These are phyloP conservation scores for Fraxinus nigra DNA, from an alignment of 305 asterid genomes.

Conservation along the genomic window DNA sequence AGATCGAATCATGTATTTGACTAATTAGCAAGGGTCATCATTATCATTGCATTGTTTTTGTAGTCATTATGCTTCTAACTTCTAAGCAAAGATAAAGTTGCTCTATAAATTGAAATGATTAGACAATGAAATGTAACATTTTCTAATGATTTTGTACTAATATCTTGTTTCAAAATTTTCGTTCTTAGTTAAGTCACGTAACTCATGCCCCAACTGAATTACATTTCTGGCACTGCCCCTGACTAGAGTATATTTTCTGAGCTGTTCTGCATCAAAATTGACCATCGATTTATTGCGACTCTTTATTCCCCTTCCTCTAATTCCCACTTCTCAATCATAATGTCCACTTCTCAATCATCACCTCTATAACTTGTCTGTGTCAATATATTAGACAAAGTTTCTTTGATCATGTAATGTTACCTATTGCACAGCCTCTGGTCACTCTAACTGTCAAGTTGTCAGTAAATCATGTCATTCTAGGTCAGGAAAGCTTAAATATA, in stretches of 20 bases:
- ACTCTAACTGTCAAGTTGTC: background rate
- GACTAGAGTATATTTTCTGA: background rate
- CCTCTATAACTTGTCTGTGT: background rate
- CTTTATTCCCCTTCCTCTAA: background rate
- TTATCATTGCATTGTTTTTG: background rate
- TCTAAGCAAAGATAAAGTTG: slow-evolving; percentile 8
- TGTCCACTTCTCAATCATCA: background rate
- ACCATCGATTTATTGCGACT: background rate
- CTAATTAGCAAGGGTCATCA: background rate
- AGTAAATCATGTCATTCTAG: background rate
- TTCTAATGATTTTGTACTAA: background rate
- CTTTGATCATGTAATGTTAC: background rate
- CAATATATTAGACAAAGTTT: background rate
- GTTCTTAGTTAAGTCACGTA: background rate
- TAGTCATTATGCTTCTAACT: slow-evolving; percentile 6
- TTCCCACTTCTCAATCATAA: background rate
- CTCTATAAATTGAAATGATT: background rate
- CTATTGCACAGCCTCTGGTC: background rate
- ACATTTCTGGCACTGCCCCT: background rate
- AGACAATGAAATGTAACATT: background rate
- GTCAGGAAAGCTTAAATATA: background rate
- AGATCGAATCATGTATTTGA: background rate
- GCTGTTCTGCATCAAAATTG: background rate
- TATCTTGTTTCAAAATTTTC: background rate
- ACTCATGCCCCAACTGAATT: background rate